phyloP scores from a whole-genome alignment of 129 eudicot genomes.

The Scalesia atractyloides region DNA sequence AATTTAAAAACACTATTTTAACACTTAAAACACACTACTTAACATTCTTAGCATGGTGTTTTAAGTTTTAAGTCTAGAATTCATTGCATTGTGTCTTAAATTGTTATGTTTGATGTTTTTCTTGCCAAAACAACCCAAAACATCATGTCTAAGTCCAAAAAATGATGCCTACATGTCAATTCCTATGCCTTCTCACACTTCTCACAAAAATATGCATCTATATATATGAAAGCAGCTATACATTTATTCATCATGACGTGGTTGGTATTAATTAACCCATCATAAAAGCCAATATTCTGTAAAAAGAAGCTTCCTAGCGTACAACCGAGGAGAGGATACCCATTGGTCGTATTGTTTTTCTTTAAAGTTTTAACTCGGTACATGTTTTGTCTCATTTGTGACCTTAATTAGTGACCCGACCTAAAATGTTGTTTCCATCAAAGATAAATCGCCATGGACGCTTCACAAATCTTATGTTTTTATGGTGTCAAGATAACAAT shows the following conservation, averaged over 20 bases:
- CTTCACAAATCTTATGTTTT: conserved; percentile 8
- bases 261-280: conserved; percentile 1
- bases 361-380: background rate
- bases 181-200: too few species aligned
- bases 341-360: conserved; percentile 16
- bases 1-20: too few species aligned
- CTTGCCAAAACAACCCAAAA: too few species aligned
- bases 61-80: too few species aligned
- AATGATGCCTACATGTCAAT: too few species aligned
- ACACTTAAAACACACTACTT: too few species aligned
- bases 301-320: conserved; percentile 30
- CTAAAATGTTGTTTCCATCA: conserved; percentile 24
- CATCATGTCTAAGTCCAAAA: too few species aligned
- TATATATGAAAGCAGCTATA: too few species aligned
- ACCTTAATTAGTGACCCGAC: conserved; percentile 14
- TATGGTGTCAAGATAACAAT: conserved; percentile 15
- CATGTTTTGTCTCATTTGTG: conserved; percentile 26
- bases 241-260: background rate
- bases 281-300: conserved; percentile 16
- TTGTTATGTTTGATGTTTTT: too few species aligned
- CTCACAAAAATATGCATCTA: too few species aligned
- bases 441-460: conserved; percentile 28
- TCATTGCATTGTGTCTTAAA: too few species aligned
- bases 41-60: too few species aligned
- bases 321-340: conserved; percentile 14